phyloP scores from a whole-genome alignment of 306 rosid genomes.

The Quercus parvula region DNA sequence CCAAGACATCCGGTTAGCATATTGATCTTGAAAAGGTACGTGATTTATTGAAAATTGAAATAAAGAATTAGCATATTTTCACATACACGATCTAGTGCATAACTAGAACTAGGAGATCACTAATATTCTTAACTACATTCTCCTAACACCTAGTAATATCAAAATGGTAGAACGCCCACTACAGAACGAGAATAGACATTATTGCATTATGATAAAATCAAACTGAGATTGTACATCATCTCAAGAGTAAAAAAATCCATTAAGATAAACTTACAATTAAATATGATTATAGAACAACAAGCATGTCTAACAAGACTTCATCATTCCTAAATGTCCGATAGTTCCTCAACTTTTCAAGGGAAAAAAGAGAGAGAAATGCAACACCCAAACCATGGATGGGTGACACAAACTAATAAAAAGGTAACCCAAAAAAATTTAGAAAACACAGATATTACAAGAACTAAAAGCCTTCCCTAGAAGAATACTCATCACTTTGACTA shows the following conservation, averaged over 20 bases:
- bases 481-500: constrained; percentile 30
- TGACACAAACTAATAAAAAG: constrained; percentile 16
- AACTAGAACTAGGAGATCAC: not conserved
- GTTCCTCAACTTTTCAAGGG: constrained; percentile 4
- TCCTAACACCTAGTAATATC: not conserved
- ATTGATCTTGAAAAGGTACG: too few relatives aligned
- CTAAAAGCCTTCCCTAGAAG: constrained; percentile 40
- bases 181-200: not conserved
- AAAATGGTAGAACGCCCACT: not conserved
- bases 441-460: constrained; percentile 41
- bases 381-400: constrained; percentile 28
- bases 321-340: constrained; percentile 28
- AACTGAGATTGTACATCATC: not conserved
- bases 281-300: constrained; percentile 33
- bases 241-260: constrained; percentile 17
- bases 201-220: not conserved
- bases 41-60: too few relatives aligned
- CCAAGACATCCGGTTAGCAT: too few relatives aligned
- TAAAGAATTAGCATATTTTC: not conserved
- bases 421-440: not conserved
- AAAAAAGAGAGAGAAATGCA: constrained; percentile 11
- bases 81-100: not conserved
- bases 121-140: not conserved
- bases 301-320: constrained; percentile 24
- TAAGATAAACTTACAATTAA: constrained; percentile 29